These are phyloP conservation scores for Globisporangium echinulatum DNA, from an alignment of 352 stramenopile species.

Conservation along the genomic window DNA sequence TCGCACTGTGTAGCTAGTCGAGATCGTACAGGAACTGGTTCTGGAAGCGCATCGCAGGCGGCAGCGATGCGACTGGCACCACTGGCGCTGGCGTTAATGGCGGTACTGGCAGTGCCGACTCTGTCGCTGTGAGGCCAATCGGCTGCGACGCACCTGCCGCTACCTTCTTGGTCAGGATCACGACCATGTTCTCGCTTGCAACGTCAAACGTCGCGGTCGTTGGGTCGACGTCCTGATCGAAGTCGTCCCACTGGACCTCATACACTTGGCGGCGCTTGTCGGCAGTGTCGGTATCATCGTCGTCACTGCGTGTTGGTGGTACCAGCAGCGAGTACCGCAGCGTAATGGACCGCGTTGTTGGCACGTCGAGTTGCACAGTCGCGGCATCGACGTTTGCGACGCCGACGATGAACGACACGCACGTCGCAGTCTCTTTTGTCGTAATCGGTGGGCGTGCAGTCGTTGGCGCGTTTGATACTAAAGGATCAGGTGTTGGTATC, in stretches of 20 bases:
- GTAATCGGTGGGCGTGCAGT: constrained; percentile 17
- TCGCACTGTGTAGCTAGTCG: constrained; percentile 20
- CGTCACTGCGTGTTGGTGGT: background rate
- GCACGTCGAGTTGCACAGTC: constrained; percentile 36
- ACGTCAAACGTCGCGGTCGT: constrained; percentile 36
- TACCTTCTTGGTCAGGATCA: constrained; percentile 43
- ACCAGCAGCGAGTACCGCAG: constrained; percentile 20
- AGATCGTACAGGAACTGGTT: constrained; percentile 72
- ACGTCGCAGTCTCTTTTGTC: constrained; percentile 34
- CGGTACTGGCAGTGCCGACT: constrained; percentile 1
- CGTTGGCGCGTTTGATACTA: background rate
- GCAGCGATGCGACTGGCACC: constrained; percentile 4
- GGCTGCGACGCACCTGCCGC: no score
- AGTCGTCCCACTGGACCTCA: constrained; percentile 23
- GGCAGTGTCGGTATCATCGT: background rate
- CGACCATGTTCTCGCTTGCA: constrained; percentile 65
- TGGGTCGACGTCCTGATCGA: constrained; percentile 24
- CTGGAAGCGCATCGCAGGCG: constrained; percentile 38
- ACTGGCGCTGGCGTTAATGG: background rate
- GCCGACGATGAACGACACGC: constrained; percentile 43
- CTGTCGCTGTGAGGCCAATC: background rate
- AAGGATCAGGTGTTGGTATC: background rate
- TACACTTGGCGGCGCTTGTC: constrained; percentile 16
- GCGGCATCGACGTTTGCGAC: constrained; percentile 26
- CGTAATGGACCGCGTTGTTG: constrained; percentile 24